Base-by-base conservation (phyloP, 345 rosid genomes). In the Citrus reticulata region DNA sequence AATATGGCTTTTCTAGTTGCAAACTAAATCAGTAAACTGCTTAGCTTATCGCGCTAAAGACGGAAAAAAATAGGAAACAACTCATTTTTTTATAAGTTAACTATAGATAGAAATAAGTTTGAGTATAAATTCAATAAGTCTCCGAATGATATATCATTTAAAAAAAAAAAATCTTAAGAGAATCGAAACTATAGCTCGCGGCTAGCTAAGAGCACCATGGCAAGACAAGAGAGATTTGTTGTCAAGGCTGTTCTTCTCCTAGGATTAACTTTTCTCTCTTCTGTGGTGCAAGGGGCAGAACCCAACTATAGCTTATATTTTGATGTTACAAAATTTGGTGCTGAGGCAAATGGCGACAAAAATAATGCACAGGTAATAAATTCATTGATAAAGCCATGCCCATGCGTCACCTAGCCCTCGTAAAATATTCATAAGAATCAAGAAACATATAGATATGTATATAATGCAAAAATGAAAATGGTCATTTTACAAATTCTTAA, bases 311-410 rank as follows among this genome's bases (percentile, higher is more conserved):
- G 9, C 3, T 10, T 17, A 64, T 64, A 73, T 84, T 58, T 81
- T 24, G 77, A 90, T 40, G 89, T 87, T 30, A 85, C 89, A 39
- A 10, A 73, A 39, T 79, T 69, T 20, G 91, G 92, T 11, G 92
- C 90, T 42, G 75, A 67, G 46, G 82, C 84, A 22, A 8, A 91
- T 73, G 91, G 77, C 72, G 2, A 55, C 68, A 83, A 82, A n/a
- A 80, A 86, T 65, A 67, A 80, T 58, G 85, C 85, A 10, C 59
- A 70, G 84, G 94, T 46, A 46, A 46, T 67, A 37, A 67, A 35
- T 65, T 32, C 14, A 4, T 27, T 24, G 64, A 24, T 1, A 22
- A 29, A 2, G 9, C 39, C 39, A 30, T 29, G 32, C 68, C 17
- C 68, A 34, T 46, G 51, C 51, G 13, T 42, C 51, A 29, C 67